Conservation (phyloP, 176 grass and related monocot genomes). For the Ampelocalamus luodianensis region DNA sequence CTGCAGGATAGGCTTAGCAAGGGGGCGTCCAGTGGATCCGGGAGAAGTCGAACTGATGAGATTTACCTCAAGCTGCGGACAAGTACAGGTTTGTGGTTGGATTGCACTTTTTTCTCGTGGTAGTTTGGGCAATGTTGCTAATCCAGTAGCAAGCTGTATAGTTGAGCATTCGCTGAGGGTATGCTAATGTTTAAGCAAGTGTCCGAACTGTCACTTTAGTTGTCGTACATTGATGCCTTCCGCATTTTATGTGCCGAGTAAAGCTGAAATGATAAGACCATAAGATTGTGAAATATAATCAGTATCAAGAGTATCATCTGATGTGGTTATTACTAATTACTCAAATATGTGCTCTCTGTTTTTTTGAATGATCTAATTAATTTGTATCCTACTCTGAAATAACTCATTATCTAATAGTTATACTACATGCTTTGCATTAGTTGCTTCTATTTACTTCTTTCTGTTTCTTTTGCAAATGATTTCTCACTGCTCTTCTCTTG, state of each 20-base stretch:
- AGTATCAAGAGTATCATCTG: not conserved
- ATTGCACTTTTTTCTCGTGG: not conserved
- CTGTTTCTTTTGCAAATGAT: slow-evolving; percentile 14
- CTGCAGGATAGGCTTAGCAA: no score
- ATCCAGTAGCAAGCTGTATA: slow-evolving; percentile 13
- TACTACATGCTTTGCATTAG: not conserved
- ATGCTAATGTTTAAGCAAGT: not conserved
- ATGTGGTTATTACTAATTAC: slow-evolving; percentile 10
- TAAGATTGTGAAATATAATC: not conserved
- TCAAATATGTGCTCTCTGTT: not conserved
- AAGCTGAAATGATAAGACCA: slow-evolving; percentile 14
- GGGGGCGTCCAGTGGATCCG: slow-evolving; percentile 68
- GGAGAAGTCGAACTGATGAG: slow-evolving; percentile 64
- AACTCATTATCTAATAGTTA: slow-evolving; percentile 2
- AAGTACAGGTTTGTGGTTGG: slow-evolving; percentile 71
- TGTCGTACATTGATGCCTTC: slow-evolving; percentile 22
- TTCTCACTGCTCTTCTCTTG: slow-evolving; percentile 22
- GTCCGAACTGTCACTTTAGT: not conserved
- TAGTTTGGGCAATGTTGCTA: slow-evolving; percentile 35
- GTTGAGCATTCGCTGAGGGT: not conserved
- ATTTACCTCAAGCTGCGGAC: slow-evolving; percentile 85
- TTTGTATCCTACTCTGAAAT: not conserved
- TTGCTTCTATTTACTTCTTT: slow-evolving; percentile 17
- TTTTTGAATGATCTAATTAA: not conserved
- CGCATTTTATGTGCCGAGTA: not conserved